phyloP scores from a whole-genome alignment of 2,329 filamentous ascomycete genomes.

The Purpureocillium lavendulum region DNA sequence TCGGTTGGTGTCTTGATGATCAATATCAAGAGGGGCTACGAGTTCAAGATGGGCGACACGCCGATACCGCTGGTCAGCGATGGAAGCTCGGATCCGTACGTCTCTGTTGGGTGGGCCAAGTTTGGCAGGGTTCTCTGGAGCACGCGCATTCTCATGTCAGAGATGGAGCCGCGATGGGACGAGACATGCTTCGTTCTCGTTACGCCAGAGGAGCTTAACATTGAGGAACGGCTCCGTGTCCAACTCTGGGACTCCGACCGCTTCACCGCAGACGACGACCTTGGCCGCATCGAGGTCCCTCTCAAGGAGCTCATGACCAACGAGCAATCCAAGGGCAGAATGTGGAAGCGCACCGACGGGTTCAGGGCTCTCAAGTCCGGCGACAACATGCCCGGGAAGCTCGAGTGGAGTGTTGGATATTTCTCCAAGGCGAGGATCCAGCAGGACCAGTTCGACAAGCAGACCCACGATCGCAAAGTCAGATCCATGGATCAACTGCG shows the following conservation, averaged over 20 bases:
- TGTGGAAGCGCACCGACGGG: slow-evolving; percentile 55
- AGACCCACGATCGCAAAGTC: slow-evolving; percentile 51
- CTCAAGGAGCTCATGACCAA: slow-evolving; percentile 56
- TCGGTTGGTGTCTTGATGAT: slow-evolving; percentile 58
- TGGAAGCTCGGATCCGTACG: slow-evolving; percentile 61
- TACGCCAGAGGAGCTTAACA: slow-evolving; percentile 62
- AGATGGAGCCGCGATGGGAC: slow-evolving; percentile 63
- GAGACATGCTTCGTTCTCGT: slow-evolving; percentile 64
- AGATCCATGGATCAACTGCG: slow-evolving; percentile 50
- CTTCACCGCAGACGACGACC: slow-evolving; percentile 63
- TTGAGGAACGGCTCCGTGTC: slow-evolving; percentile 58
- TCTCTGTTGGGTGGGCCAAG: slow-evolving; percentile 69
- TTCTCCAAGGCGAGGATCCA: slow-evolving; percentile 60
- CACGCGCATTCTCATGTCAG: slow-evolving; percentile 55
- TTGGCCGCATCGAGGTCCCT: slow-evolving; percentile 63
- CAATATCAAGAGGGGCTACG: slow-evolving; percentile 56
- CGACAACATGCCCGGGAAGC: slow-evolving; percentile 59
- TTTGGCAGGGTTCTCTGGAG: slow-evolving; percentile 56
- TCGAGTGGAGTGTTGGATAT: slow-evolving; percentile 65
- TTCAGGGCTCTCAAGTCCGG: slow-evolving; percentile 57
- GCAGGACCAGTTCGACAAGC: slow-evolving; percentile 49
- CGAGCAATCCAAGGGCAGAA: slow-evolving; percentile 49
- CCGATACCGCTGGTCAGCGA: slow-evolving; percentile 48
- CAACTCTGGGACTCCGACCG: slow-evolving; percentile 73
- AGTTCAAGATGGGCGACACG: slow-evolving; percentile 64